Base-by-base conservation (phyloP, 2,329 filamentous ascomycete genomes). In the Alternaria longipes region DNA sequence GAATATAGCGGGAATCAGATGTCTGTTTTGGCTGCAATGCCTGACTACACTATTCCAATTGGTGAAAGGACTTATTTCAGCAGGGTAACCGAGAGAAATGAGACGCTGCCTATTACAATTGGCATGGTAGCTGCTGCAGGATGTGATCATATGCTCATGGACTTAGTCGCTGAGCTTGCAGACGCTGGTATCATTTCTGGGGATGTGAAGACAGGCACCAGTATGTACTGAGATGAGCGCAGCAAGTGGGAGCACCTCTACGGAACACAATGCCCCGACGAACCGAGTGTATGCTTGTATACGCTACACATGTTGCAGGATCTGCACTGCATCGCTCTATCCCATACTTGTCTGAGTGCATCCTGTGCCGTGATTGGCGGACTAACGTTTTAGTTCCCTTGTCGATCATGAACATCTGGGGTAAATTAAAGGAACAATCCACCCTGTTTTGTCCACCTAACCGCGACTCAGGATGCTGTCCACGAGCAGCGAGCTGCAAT, bases 391-490 rank as follows among this genome's bases (percentile, higher is more conserved):
- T n/a, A 44, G 46, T 24, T 36, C 32, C 49, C 52, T 42, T 32
- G 56, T 42, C 56, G 59, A 66, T 64, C 56, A 63, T 40, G 16
- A 61, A 44, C 49, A 41, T 44, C 38, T 52, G 47, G 40, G 42
- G 30, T 62, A 62, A 59, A 66, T 64, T 63, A 62, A 63, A 54
- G 60, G 63, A 60, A 59, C 42, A 54, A 56, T 36, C 40, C 28
- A 16, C 47, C 20, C 50, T 36, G 28, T 45, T 49, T 42, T 42
- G 40, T 42, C 40, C 40, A 50, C 53, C 56, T 16, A 47, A 22
- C 56, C 46, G 5, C 41, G 16, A 30, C 12, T 12, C 22, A 54
- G 32, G 32, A 24, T 51, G 30, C 14, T 22, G 36, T 45, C 36
- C 45, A 40, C 34, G 22, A 30, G 16, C 34, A 16, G 8, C 20